Conservation (phyloP, 2,329 filamentous ascomycete species). For the Elsinoe necatrix region DNA sequence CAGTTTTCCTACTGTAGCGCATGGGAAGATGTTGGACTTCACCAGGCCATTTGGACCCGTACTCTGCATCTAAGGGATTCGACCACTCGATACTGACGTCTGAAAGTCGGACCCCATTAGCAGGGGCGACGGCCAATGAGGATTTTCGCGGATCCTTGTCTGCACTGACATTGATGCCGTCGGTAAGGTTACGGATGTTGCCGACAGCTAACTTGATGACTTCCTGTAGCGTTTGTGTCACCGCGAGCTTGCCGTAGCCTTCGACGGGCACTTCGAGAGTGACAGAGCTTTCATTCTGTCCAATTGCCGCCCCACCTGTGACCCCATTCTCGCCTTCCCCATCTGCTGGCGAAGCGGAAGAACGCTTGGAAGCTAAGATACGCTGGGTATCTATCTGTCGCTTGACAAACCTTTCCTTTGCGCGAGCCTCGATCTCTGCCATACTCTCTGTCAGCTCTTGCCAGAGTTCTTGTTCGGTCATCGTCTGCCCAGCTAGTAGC, state of each 20-base stretch:
- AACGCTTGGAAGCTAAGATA: not conserved
- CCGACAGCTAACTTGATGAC: not conserved
- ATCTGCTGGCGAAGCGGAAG: not conserved
- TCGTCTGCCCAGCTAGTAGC: not conserved
- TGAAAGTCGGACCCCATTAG: slow-evolving; percentile 19
- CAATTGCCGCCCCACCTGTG: not conserved
- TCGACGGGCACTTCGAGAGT: slow-evolving; percentile 20
- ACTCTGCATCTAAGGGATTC: slow-evolving; percentile 33
- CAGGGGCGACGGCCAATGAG: not conserved
- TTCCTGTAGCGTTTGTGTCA: not conserved
- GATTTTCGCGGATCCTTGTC: slow-evolving; percentile 13
- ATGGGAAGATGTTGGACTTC: slow-evolving; percentile 26
- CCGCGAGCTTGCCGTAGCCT: not conserved
- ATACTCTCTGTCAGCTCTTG: not conserved
- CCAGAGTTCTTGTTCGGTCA: not conserved
- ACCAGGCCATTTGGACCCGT: slow-evolving; percentile 29
- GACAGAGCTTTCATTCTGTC: slow-evolving; percentile 15
- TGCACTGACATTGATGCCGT: slow-evolving; percentile 19
- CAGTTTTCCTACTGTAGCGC: slow-evolving; percentile 24
- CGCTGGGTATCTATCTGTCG: not conserved
- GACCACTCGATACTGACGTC: slow-evolving; percentile 29
- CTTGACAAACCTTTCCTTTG: not conserved
- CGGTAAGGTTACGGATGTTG: slow-evolving; percentile 14
- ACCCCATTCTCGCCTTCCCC: not conserved
- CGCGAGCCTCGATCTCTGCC: not conserved